phyloP scores from a whole-genome alignment of 495 filamentous ascomycete genomes.

The Neurospora discreta region DNA sequence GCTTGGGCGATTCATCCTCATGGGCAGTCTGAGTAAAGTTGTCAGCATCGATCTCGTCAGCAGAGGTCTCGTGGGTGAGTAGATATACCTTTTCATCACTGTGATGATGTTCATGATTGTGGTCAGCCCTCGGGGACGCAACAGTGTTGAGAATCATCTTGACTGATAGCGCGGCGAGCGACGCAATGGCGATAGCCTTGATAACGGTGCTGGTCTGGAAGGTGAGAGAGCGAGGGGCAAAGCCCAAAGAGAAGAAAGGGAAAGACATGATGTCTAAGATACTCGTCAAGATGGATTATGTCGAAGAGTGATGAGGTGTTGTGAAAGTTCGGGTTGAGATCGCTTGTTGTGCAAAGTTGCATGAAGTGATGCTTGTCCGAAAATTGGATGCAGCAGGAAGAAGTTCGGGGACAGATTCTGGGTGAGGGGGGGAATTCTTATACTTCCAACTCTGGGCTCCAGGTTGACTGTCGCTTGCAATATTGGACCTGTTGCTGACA shows the following conservation, averaged over 20 bases:
- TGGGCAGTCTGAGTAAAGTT: background rate
- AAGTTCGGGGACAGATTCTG: background rate
- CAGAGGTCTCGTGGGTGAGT: background rate
- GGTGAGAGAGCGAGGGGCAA: background rate
- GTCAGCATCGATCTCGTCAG: background rate
- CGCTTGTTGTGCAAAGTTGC: background rate
- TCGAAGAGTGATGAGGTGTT: background rate
- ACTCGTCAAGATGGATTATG: background rate
- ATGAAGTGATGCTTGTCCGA: background rate
- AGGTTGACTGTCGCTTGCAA: background rate
- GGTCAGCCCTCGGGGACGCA: background rate
- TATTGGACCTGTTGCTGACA: background rate
- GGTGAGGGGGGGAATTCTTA: background rate
- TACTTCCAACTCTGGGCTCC: background rate
- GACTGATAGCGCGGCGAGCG: background rate
- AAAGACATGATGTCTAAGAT: background rate
- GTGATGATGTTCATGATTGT: background rate
- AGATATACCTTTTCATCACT: background rate
- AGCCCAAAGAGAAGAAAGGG: background rate
- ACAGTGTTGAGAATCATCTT: background rate
- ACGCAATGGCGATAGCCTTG: background rate
- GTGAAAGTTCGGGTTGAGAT: background rate
- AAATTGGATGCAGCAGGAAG: background rate
- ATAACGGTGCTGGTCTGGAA: background rate
- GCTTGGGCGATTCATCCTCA: accelerated